Base-by-base conservation (phyloP, 352 stramenopile genomes). In the Phytophthora sp. region DNA sequence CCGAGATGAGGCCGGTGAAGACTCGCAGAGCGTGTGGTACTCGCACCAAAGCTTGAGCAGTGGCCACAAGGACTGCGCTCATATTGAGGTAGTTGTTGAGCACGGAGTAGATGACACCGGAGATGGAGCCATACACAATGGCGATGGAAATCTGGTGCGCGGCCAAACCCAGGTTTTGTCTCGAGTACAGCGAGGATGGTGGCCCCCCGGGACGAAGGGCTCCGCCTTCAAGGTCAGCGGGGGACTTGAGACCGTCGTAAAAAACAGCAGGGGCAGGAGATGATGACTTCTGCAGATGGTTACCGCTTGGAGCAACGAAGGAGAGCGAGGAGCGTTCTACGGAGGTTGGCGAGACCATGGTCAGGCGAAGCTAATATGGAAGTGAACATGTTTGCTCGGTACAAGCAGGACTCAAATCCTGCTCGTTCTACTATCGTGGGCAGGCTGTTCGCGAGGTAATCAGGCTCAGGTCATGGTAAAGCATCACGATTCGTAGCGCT, bases 21-120 rank as follows among this genome's bases (percentile, higher is more conserved):
- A 86, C 32, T 21, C 73, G 73, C 12, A 86, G 74, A 3, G 71
- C 61, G n/a, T 73, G 72, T 0, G 76, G 74, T 6, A 84, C 43
- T 17, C 37, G 48, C 9, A 84, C 69, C 18, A 87, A 34, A 5
- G 59, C 76, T 13, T 42, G 39, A 2, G 75, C 76, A 2, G 77
- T 77, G 5, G 75, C 59, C 7, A 72, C 66, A 0, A 80, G 55
- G 23, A 64, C 70, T 3, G 57, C 66, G 13, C 63, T 74, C 58
- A 85, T 75, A 59, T 82, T 74, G 32, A 87, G 58, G 55, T 85
- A 88, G 46, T 84, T 80, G 62, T 78, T 82, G 10, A 87, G 64
- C 20, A 87, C 63, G 7, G 77, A 71, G 68, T 86, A 86, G 61
- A 84, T 68, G 15, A 66, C 43, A 21, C 68, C 53, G 18, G 35